These are phyloP conservation scores for Mimosa bimucronata DNA, from an alignment of 306 rosid species.

Conservation along the genomic window DNA sequence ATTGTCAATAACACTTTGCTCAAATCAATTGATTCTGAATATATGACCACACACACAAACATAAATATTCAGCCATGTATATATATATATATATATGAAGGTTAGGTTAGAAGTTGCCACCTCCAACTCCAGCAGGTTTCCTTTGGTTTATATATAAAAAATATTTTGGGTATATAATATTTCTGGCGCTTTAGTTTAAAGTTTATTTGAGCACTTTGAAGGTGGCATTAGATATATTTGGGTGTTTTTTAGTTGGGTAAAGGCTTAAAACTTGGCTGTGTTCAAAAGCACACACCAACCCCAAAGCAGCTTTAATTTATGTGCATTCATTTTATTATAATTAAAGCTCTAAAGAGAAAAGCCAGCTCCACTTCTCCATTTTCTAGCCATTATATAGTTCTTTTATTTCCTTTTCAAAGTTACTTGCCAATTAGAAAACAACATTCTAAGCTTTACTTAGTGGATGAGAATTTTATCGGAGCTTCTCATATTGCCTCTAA, in stretches of 20 bases:
- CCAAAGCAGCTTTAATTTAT: background rate
- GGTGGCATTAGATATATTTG: background rate
- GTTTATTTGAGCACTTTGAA: background rate
- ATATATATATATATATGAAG: background rate
- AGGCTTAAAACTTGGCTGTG: background rate
- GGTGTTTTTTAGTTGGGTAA: background rate
- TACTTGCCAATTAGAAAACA: background rate
- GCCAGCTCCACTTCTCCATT: background rate
- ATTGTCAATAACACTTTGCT: background rate
- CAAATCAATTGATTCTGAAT: background rate
- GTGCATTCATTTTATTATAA: background rate
- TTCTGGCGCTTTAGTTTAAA: background rate
- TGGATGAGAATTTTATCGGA: background rate
- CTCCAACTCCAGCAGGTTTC: background rate
- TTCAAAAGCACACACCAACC: background rate
- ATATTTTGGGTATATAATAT: background rate
- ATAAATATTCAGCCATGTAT: background rate
- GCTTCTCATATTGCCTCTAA: background rate
- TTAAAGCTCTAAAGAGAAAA: background rate
- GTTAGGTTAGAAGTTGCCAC: background rate
- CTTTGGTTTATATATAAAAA: background rate
- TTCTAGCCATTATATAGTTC: conserved; percentile 2
- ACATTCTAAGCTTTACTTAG: background rate
- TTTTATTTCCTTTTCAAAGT: background rate
- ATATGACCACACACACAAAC: no score